Conservation (phyloP, 352 stramenopile genomes). For the Discostella stelligera region DNA sequence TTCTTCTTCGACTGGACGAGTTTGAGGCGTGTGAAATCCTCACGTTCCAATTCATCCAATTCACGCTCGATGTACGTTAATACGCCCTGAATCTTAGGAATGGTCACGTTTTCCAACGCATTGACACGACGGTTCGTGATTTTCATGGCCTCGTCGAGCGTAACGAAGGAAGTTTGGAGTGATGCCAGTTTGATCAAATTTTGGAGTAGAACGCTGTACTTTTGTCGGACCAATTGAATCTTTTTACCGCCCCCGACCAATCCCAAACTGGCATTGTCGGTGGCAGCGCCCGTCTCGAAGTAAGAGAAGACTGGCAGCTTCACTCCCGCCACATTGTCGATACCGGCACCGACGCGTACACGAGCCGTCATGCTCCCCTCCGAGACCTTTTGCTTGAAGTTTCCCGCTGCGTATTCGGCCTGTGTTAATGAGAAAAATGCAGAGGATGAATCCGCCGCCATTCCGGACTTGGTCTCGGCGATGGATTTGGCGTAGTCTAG, state of each 20-base stretch:
- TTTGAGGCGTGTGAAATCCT: conserved; percentile 93
- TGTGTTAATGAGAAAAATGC: conserved; percentile 98
- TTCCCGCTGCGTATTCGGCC: conserved; percentile 96
- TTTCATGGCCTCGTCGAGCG: conserved; percentile 94
- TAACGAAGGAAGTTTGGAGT: conserved; percentile 97
- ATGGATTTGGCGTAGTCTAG: conserved; percentile 88
- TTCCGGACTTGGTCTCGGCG: conserved; percentile 86
- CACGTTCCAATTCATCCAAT: conserved; percentile 97
- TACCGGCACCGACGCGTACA: conserved; percentile 94
- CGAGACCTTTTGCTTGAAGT: conserved; percentile 96
- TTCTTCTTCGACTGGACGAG: conserved; percentile 91
- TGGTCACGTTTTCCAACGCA: conserved; percentile 98
- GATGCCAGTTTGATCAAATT: conserved; percentile 86
- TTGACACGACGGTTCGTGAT: conserved; percentile 99
- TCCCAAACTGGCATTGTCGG: conserved; percentile 94
- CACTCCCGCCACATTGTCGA: conserved; percentile 99
- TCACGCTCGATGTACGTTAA: conserved; percentile 97
- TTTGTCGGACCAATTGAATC: conserved; percentile 91
- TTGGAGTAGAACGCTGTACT: conserved; percentile 83
- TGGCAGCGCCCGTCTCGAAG: conserved; percentile 88
- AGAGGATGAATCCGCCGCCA: conserved; percentile 86
- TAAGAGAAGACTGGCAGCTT: conserved; percentile 98
- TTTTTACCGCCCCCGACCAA: conserved; percentile 95
- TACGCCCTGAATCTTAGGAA: conserved; percentile 95
- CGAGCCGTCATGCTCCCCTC: conserved; percentile 94